Conservation (phyloP, 106 monocot species). For the Dioscorea dumetorum region DNA sequence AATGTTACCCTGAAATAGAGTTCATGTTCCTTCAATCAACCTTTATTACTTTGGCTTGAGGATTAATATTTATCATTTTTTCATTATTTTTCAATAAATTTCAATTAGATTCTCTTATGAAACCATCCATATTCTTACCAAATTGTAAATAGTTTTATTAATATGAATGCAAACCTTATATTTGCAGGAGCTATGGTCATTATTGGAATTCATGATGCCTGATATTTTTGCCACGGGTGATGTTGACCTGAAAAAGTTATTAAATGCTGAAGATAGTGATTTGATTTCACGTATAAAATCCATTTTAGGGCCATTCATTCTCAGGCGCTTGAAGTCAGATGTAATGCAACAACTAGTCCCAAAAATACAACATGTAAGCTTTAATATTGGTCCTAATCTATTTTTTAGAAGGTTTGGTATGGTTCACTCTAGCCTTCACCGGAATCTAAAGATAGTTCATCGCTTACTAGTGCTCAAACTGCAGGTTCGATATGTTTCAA, state of each 20-base stretch:
- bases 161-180: neutral
- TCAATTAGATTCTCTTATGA: no score
- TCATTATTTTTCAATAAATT: no score
- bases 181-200: conserved; percentile 95
- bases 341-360: conserved; percentile 98
- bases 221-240: conserved; percentile 90
- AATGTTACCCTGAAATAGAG: no score
- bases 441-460: no score
- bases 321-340: conserved; percentile 95
- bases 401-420: neutral
- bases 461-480: neutral
- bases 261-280: conserved; percentile 65
- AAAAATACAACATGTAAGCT: conserved; percentile 79
- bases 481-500: conserved; percentile 79
- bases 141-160: neutral
- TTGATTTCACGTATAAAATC: conserved; percentile 89
- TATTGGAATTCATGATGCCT: conserved; percentile 98
- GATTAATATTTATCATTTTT: no score
- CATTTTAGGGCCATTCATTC: conserved; percentile 93
- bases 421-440: no score
- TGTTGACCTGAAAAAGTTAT: conserved; percentile 71
- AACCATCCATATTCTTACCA: no score
- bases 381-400: neutral
- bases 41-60: no score
- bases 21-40: no score